Conservation (phyloP, 2,329 filamentous ascomycete genomes). For the Pseudopyrenochaeta lycopersici region DNA sequence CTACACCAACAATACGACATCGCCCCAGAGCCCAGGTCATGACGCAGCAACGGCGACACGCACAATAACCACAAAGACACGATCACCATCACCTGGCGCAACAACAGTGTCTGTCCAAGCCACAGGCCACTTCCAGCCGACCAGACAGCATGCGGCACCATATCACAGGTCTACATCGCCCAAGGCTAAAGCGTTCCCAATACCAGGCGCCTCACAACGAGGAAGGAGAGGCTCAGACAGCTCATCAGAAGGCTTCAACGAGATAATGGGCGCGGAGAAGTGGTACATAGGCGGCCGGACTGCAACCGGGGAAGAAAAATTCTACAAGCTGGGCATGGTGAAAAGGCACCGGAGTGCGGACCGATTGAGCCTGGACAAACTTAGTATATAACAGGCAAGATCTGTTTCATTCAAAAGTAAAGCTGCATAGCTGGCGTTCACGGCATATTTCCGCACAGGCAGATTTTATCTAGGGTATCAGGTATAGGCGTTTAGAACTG, state of each 20-base stretch:
- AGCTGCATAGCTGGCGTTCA: conserved; percentile 42
- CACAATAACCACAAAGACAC: conserved; percentile 47
- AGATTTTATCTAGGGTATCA: conserved; percentile 13
- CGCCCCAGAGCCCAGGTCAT: conserved; percentile 49
- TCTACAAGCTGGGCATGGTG: conserved; percentile 82
- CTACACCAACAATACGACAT: conserved; percentile 43
- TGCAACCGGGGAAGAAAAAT: conserved; percentile 78
- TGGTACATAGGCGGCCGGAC: conserved; percentile 85
- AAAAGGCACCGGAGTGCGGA: conserved; percentile 77
- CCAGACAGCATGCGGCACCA: conserved; percentile 50
- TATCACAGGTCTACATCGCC: conserved; percentile 51
- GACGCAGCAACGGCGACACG: conserved; percentile 53
- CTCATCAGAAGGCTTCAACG: conserved; percentile 77
- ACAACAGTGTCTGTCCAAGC: conserved; percentile 52
- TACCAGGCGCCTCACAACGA: conserved; percentile 43
- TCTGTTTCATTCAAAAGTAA: conserved; percentile 11
- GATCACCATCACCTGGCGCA: conserved; percentile 41
- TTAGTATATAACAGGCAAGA: conserved; percentile 69
- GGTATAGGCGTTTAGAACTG: conserved; percentile 19
- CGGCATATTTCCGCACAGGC: conserved; percentile 19
- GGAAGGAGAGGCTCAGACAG: conserved; percentile 75
- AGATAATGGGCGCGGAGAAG: conserved; percentile 76
- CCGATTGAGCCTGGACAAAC: conserved; percentile 75
- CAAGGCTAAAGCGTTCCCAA: conserved; percentile 46
- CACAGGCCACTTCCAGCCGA: conserved; percentile 52